These are phyloP conservation scores for Cercospora berteroae DNA, from an alignment of 2,329 filamentous ascomycete species.

Conservation along the genomic window DNA sequence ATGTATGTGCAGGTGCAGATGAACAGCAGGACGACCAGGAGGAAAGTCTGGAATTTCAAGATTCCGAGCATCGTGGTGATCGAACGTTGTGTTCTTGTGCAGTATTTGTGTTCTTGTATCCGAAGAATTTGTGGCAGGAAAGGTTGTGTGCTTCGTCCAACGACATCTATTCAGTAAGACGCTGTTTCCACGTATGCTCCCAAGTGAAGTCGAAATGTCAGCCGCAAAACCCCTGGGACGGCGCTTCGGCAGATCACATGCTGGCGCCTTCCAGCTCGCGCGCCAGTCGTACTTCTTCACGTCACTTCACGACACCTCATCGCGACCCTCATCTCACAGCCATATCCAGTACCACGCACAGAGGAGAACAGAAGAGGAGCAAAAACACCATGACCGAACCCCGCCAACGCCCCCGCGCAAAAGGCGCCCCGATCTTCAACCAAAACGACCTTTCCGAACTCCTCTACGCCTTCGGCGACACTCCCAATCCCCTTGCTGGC, in stretches of 20 bases:
- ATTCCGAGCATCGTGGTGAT: conserved; percentile 70
- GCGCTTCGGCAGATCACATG: conserved; percentile 5
- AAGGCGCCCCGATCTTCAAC: conserved; percentile 47
- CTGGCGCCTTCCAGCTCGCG: conserved; percentile 3
- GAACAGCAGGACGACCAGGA: conserved; percentile 88
- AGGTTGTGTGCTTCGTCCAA: too few relatives aligned
- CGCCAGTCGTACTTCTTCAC: background rate
- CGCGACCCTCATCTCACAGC: background rate
- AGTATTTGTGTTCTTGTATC: background rate
- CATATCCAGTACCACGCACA: too few relatives aligned
- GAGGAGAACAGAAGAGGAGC: background rate
- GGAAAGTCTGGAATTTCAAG: conserved; percentile 97
- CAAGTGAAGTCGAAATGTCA: conserved; percentile 11
- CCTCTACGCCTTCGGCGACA: conserved; percentile 78
- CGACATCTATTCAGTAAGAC: too few relatives aligned
- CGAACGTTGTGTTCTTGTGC: background rate
- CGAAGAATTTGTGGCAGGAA: too few relatives aligned
- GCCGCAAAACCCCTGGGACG: conserved; percentile 3
- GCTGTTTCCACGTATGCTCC: conserved; percentile 10
- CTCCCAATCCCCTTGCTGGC: conserved; percentile 69
- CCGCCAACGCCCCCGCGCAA: conserved; percentile 48
- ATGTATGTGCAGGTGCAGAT: conserved; percentile 96
- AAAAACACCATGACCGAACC: conserved; percentile 47
- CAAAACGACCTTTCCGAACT: conserved; percentile 50
- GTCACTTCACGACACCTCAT: background rate